phyloP scores from a whole-genome alignment of 345 rosid genomes.

The Litchi chinensis region DNA sequence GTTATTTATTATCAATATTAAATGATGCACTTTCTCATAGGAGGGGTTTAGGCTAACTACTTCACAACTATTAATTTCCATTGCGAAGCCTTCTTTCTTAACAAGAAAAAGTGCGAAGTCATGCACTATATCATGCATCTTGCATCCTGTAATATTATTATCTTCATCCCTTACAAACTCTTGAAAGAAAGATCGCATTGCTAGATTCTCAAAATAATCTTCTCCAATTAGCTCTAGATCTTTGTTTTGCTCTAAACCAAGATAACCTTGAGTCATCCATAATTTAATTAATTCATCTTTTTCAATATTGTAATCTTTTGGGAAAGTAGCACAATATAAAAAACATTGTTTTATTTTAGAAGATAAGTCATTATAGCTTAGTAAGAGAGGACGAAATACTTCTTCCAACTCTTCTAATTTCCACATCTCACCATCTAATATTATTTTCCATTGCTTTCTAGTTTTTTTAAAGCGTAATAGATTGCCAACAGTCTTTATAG shows the following conservation, averaged over 20 bases:
- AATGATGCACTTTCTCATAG: too few species aligned
- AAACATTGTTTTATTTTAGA: too few species aligned
- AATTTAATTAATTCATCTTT: neutral
- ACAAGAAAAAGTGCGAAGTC: neutral
- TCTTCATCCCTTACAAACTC: neutral
- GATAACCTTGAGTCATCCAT: constrained; percentile 10
- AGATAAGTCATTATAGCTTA: too few species aligned
- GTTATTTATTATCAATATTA: too few species aligned
- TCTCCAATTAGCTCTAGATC: neutral
- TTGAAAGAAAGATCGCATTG: neutral
- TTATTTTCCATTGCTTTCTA: neutral
- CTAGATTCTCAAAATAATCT: neutral
- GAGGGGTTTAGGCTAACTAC: too few species aligned
- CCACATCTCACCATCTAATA: neutral
- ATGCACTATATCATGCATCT: neutral
- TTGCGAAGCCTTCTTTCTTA: too few species aligned
- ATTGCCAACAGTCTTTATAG: constrained; percentile 1
- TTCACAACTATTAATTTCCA: too few species aligned
- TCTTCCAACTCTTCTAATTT: neutral
- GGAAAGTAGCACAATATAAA: too few species aligned
- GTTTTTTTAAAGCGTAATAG: neutral
- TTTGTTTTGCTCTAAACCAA: neutral
- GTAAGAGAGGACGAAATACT: neutral
- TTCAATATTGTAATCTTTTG: neutral
- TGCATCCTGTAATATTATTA: too few species aligned